Conservation (phyloP, 441 rosid species). For the Eruca vesicaria region DNA sequence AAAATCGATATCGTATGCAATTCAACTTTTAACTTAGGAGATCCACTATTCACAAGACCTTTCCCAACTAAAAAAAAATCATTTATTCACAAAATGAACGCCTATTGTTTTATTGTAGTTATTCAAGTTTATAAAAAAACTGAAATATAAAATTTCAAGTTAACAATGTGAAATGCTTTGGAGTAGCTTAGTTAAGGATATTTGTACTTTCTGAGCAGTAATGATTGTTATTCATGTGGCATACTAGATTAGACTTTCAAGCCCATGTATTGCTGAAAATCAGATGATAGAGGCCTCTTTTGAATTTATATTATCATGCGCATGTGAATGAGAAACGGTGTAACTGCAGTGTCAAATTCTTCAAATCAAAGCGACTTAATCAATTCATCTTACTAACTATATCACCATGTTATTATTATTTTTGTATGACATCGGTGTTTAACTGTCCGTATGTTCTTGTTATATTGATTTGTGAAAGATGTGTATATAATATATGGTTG, state of each 20-base stretch:
- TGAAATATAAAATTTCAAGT: not conserved
- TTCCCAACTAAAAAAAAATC: too few species aligned
- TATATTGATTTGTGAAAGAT: not conserved
- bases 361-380: not conserved
- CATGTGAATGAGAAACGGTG: slow-evolving; percentile 10
- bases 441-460: not conserved
- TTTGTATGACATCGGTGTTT: not conserved
- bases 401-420: not conserved
- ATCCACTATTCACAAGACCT: not conserved
- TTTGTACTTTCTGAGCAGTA: slow-evolving; percentile 13
- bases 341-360: not conserved
- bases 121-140: not conserved
- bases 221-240: slow-evolving; percentile 8
- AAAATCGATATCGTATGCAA: not conserved
- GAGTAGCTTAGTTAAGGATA: not conserved
- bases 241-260: slow-evolving; percentile 21
- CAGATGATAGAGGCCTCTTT: slow-evolving; percentile 15
- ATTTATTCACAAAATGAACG: not conserved
- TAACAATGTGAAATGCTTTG: not conserved
- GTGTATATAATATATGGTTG: not conserved
- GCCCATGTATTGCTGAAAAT: slow-evolving; percentile 15
- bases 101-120: not conserved
- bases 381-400: not conserved
- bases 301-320: not conserved
- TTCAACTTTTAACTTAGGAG: not conserved